Evolutionary conservation across 73 alveolate species (phyloP).

Genomic region (Paramecium sonneborni): DNA sequence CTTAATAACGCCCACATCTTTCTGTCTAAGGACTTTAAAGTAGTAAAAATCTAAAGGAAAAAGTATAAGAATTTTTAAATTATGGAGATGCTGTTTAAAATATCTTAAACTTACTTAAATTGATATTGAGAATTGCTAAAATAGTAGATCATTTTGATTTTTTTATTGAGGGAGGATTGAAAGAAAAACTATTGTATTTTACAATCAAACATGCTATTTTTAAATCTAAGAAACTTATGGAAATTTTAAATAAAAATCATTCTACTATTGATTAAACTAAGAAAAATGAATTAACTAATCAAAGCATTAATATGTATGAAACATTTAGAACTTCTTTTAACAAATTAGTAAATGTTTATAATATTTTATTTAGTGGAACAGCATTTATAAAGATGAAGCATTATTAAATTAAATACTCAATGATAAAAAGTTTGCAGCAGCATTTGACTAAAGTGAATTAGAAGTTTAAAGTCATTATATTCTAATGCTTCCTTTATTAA

Average conservation of each 20-base stretch:
- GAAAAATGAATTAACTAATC: not conserved
- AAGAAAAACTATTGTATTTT: constrained; percentile 40
- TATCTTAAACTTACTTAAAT: not conserved
- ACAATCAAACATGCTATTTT: constrained; percentile 42
- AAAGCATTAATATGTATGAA: not conserved
- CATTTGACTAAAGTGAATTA: constrained; percentile 39
- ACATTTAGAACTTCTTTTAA: constrained; percentile 9
- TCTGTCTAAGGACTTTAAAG: not conserved
- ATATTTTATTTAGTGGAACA: not conserved
- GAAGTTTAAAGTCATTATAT: not conserved
- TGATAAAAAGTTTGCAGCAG: constrained; percentile 59
- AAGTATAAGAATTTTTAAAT: not conserved
- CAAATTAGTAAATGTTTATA: not conserved
- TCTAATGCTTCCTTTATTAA: not conserved
- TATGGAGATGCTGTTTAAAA: not conserved
- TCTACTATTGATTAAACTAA: not conserved
- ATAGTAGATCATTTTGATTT: constrained; percentile 46
- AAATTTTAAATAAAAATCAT: not conserved
- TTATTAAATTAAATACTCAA: not conserved
- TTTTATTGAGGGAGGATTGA: not conserved
- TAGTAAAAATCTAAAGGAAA: not conserved
- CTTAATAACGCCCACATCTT: not conserved
- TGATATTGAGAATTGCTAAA: constrained; percentile 35
- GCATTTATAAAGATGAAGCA: not conserved
- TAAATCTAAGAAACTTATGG: not conserved